These are phyloP conservation scores for Mytilinidion resinicola DNA, from an alignment of 495 filamentous ascomycete species.

Conservation along the genomic window DNA sequence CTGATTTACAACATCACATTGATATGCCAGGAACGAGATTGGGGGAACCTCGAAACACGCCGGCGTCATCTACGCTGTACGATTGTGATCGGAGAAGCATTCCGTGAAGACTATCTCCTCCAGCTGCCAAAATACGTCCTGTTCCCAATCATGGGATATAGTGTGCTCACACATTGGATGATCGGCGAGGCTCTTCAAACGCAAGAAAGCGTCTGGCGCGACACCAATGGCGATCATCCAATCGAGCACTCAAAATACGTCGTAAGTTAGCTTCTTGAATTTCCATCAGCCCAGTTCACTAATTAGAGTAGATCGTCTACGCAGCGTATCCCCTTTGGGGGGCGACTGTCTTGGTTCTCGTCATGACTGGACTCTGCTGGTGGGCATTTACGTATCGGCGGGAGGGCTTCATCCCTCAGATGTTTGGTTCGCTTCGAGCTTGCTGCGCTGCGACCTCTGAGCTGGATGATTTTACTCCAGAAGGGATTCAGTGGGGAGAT, in stretches of 20 bases:
- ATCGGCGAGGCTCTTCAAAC: conserved; percentile 21
- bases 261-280: conserved; percentile 1
- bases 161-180: conserved; percentile 25
- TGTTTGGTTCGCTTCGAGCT: conserved; percentile 19
- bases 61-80: conserved; percentile 17
- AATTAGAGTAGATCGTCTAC: conserved; percentile 13
- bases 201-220: conserved; percentile 19
- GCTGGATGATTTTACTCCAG: conserved; percentile 19
- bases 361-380: conserved; percentile 23
- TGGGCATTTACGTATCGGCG: conserved; percentile 24
- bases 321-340: conserved; percentile 22
- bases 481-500: conserved; percentile 21
- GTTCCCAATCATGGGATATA: conserved; percentile 19
- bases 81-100: conserved; percentile 20
- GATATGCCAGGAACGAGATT: conserved; percentile 14
- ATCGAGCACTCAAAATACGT: conserved; percentile 22
- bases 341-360: conserved; percentile 16
- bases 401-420: conserved; percentile 24
- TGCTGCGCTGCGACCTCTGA: conserved; percentile 17
- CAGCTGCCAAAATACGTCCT: conserved; percentile 21
- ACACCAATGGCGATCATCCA: not conserved
- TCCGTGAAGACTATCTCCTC: conserved; percentile 19
- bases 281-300: not conserved
- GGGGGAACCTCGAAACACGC: conserved; percentile 13
- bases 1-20: conserved; percentile 17